phyloP scores from a whole-genome alignment of 176 grass and related monocot genomes.

The Bothriochloa decipiens region DNA sequence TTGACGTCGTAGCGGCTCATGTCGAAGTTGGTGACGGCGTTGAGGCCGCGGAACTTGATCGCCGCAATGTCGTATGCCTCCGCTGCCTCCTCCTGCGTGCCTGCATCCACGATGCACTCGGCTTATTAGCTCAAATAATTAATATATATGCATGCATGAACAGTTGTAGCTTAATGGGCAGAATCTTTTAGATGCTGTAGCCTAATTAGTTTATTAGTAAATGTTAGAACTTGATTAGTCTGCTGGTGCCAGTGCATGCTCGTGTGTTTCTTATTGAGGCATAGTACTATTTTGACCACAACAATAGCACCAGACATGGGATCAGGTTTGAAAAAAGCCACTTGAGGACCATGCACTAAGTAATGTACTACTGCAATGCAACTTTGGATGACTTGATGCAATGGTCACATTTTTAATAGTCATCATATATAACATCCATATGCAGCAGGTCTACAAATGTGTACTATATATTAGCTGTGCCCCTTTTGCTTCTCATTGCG shows the following conservation, averaged over 20 bases:
- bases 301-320: constrained; percentile 49
- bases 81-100: constrained; percentile 82
- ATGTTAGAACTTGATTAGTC: neutral
- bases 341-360: constrained; percentile 31
- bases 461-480: neutral
- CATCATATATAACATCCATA: neutral
- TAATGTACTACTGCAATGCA: constrained; percentile 31
- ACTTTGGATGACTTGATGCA: constrained; percentile 36
- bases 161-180: neutral
- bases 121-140: neutral
- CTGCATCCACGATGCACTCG: neutral
- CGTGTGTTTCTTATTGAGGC: constrained; percentile 25
- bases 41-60: constrained; percentile 84
- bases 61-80: constrained; percentile 90
- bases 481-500: neutral
- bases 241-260: constrained; percentile 7
- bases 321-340: constrained; percentile 29
- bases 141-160: too few species aligned
- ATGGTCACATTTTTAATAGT: constrained; percentile 31
- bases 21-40: constrained; percentile 88
- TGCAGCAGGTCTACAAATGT: neutral
- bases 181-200: neutral
- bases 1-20: constrained; percentile 94
- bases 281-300: constrained; percentile 58
- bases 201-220: neutral